Percentiles rank a stretch among this genome's conserved stretches.
Evolutionary conservation across 2,329 filamentous ascomycete genomes (phyloP).

Genomic region (Ambrosiella xylebori): DNA sequence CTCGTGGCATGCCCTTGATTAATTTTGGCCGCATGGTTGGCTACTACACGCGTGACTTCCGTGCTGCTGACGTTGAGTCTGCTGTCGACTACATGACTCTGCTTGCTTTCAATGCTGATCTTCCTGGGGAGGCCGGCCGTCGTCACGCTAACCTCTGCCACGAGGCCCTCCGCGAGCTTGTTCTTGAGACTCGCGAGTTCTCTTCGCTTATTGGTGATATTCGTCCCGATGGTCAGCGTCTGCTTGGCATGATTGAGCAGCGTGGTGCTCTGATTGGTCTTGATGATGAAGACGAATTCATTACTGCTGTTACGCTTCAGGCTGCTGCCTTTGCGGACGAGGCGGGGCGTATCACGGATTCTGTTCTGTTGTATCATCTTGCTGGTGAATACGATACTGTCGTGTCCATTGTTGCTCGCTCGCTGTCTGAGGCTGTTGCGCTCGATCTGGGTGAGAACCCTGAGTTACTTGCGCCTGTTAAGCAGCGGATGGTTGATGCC

Average conservation of each 20-base stretch:
- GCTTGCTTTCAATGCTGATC: slow-evolving; percentile 80
- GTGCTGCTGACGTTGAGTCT: slow-evolving; percentile 70
- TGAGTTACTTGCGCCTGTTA: slow-evolving; percentile 61
- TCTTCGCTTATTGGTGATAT: slow-evolving; percentile 88
- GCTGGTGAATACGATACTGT: slow-evolving; percentile 92
- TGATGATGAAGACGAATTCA: slow-evolving; percentile 62
- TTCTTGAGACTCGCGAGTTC: slow-evolving; percentile 93
- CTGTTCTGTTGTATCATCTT: slow-evolving; percentile 84
- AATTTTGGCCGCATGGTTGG: slow-evolving; percentile 90
- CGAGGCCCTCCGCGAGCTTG: slow-evolving; percentile 80
- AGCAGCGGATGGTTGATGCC: slow-evolving; percentile 40
- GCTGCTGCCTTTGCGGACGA: slow-evolving; percentile 88
- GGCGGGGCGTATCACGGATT: slow-evolving; percentile 81
- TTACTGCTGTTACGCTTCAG: slow-evolving; percentile 82
- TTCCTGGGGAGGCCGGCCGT: slow-evolving; percentile 54
- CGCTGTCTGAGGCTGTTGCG: slow-evolving; percentile 75
- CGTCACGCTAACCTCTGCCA: slow-evolving; percentile 73
- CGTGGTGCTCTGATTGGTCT: slow-evolving; percentile 68
- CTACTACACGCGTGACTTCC: slow-evolving; percentile 91
- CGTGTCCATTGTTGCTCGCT: slow-evolving; percentile 74
- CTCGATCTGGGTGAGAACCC: slow-evolving; percentile 71
- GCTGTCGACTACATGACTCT: slow-evolving; percentile 86
- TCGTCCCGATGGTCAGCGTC: slow-evolving; percentile 64
- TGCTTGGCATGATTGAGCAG: slow-evolving; percentile 74
- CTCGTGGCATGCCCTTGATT: slow-evolving; percentile 58